Percentiles rank a stretch among this genome's conserved stretches.
Evolutionary conservation across 768 basidiomycete species (phyloP).

Genomic region (Xerocomellus amylosporus): DNA sequence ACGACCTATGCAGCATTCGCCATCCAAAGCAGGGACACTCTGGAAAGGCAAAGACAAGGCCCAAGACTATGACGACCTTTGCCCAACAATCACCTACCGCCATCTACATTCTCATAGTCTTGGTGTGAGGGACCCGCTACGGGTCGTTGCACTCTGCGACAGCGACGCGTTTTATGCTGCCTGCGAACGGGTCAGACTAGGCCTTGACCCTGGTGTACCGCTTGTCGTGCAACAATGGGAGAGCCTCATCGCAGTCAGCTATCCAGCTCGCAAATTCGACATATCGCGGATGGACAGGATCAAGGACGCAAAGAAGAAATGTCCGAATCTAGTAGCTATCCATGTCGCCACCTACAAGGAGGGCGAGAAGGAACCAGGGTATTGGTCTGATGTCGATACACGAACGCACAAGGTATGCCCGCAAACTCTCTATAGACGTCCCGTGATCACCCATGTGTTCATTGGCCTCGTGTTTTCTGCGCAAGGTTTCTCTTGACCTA

Average conservation of each 20-base stretch:
- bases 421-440: not conserved
- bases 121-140: slow-evolving; percentile 71
- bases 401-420: slow-evolving; percentile 82
- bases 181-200: slow-evolving; percentile 82
- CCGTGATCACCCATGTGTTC: not conserved
- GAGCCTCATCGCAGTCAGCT: slow-evolving; percentile 90
- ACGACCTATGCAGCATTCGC: slow-evolving; percentile 19
- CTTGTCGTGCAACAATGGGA: slow-evolving; percentile 90
- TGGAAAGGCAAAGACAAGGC: slow-evolving; percentile 61
- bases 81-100: slow-evolving; percentile 73
- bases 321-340: slow-evolving; percentile 79
- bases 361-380: slow-evolving; percentile 81
- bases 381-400: slow-evolving; percentile 88
- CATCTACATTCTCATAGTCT: slow-evolving; percentile 68
- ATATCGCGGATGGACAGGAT: slow-evolving; percentile 89
- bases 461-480: not conserved
- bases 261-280: slow-evolving; percentile 88
- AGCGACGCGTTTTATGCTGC: slow-evolving; percentile 83
- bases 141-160: slow-evolving; percentile 88
- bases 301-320: slow-evolving; percentile 79
- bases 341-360: slow-evolving; percentile 96
- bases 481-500: slow-evolving; percentile 85
- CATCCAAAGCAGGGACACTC: slow-evolving; percentile 16
- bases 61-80: slow-evolving; percentile 57
- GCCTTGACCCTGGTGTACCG: slow-evolving; percentile 57